phyloP scores from a whole-genome alignment of 1,139 yeast genomes.

The Debaryomyces robertsiae region DNA sequence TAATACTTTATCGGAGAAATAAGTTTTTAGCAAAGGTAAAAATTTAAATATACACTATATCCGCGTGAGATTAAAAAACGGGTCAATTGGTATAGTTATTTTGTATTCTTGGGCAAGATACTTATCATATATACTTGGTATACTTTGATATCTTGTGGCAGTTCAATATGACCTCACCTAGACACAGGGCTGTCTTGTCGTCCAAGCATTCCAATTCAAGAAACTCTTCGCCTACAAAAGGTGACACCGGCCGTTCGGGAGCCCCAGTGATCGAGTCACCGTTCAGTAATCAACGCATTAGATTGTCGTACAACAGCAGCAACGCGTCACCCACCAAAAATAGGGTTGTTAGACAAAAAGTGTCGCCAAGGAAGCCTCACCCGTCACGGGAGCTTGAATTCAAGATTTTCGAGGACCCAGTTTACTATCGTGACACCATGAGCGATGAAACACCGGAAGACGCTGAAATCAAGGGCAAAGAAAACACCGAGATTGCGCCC shows the following conservation, averaged over 20 bases:
- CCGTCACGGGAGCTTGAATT: conserved; percentile 25
- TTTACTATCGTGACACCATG: conserved; percentile 8
- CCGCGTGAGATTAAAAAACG: too few species aligned
- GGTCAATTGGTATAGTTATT: too few species aligned
- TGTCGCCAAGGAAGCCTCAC: conserved; percentile 21
- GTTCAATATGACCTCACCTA: conserved; percentile 25
- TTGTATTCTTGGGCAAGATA: too few species aligned
- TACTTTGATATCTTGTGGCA: neutral
- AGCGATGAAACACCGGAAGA: conserved; percentile 6
- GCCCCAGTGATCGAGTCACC: conserved; percentile 12
- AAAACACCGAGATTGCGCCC: conserved; percentile 2
- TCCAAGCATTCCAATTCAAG: conserved; percentile 31
- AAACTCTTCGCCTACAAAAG: conserved; percentile 18
- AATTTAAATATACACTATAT: too few species aligned
- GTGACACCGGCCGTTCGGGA: conserved; percentile 3
- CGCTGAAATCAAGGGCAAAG: conserved; percentile 3
- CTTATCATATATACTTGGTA: too few species aligned
- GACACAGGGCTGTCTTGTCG: conserved; percentile 35
- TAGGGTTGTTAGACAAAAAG: neutral
- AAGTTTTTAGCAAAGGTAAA: neutral
- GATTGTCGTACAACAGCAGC: conserved; percentile 7
- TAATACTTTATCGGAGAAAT: neutral
- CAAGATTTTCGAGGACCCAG: conserved; percentile 42
- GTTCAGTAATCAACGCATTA: conserved; percentile 10
- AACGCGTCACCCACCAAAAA: conserved; percentile 12